Base-by-base conservation (phyloP, 768 basidiomycete genomes). In the Hericium rajendrae region DNA sequence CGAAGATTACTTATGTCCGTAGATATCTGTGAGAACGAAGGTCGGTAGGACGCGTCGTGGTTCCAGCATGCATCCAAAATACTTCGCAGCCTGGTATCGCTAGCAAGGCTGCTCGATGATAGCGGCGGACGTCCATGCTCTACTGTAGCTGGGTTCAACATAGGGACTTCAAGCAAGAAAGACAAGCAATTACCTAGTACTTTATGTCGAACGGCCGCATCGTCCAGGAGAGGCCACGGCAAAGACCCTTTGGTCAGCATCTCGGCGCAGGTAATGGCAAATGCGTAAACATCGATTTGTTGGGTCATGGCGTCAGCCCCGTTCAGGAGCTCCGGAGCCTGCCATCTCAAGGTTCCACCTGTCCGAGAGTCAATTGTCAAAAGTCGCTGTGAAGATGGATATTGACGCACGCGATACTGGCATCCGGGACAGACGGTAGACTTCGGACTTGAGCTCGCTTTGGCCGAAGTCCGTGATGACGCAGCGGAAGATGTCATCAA, bases 401-500 rank as follows among this genome's bases (percentile, higher is more conserved):
- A 11, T 8, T 22, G 91, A 65, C 69, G 5, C 58, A 69, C 71
- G 70, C 15, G 69, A 66, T 4, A 64, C 28, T 2, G 66, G 62
- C 24, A 71, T 72, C 9, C 81, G 82, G 54, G 80, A 85, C 2
- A 86, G 72, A 28, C 79, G 75, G 62, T 75, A 83, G 2, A 80
- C 82, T 66, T 91, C 87, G 15, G 77, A 79, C 70, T 84, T 88
- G 74, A 92, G 83, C 68, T 88, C 84, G 62, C 81, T 85, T 67
- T 91, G 86, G 0, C 88, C 89, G 67, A 94, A 93, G 66, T 91
- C 89, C 24, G 87, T 82, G 48, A 93, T 82, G 43, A 91, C 76
- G 58, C 88, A 91, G 48, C 73, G 78, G 2, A 78, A 74, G 1
- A 74, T 69, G 58, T 88, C 82, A 61, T 86, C 81, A 13, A 94